Conservation (phyloP, 2,329 filamentous ascomycete species). For the Cladophialophora yegresii region DNA sequence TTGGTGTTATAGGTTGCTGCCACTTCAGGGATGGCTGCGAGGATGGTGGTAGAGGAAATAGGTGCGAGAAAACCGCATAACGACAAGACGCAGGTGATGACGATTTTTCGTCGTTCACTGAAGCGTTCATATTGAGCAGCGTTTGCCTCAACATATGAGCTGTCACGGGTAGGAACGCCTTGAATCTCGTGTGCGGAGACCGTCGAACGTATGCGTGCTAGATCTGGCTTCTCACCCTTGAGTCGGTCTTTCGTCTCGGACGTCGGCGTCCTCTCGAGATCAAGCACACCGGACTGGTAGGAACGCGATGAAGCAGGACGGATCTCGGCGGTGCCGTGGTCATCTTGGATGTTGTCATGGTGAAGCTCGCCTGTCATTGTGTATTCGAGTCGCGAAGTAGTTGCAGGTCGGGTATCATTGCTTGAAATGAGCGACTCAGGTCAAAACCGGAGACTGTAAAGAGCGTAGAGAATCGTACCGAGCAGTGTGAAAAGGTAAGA, state of each 20-base stretch:
- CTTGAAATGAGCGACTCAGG: slow-evolving; percentile 7
- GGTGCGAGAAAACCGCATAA: slow-evolving; percentile 77
- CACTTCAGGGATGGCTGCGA: slow-evolving; percentile 74
- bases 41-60: slow-evolving; percentile 70
- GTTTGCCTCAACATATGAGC: slow-evolving; percentile 42
- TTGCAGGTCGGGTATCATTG: slow-evolving; percentile 6
- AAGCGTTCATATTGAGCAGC: slow-evolving; percentile 66
- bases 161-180: slow-evolving; percentile 28
- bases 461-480: not conserved
- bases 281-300: slow-evolving; percentile 7
- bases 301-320: slow-evolving; percentile 14
- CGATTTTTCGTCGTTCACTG: slow-evolving; percentile 61
- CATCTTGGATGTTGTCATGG: slow-evolving; percentile 22
- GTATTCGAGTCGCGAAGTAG: slow-evolving; percentile 2
- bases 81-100: slow-evolving; percentile 69
- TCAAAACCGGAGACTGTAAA: slow-evolving; percentile 1
- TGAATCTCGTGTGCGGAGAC: slow-evolving; percentile 39
- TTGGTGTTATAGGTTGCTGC: slow-evolving; percentile 65
- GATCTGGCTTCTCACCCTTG: slow-evolving; percentile 24
- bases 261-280: slow-evolving; percentile 23
- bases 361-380: slow-evolving; percentile 34
- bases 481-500: not conserved
- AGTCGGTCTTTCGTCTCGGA: slow-evolving; percentile 7
- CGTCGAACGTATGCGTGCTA: slow-evolving; percentile 41
- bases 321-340: slow-evolving; percentile 10